A percentile compares a stretch with the other conserved stretches of the same genome.
phyloP scores from a whole-genome alignment of 345 rosid genomes.

The Murraya koenigii region DNA sequence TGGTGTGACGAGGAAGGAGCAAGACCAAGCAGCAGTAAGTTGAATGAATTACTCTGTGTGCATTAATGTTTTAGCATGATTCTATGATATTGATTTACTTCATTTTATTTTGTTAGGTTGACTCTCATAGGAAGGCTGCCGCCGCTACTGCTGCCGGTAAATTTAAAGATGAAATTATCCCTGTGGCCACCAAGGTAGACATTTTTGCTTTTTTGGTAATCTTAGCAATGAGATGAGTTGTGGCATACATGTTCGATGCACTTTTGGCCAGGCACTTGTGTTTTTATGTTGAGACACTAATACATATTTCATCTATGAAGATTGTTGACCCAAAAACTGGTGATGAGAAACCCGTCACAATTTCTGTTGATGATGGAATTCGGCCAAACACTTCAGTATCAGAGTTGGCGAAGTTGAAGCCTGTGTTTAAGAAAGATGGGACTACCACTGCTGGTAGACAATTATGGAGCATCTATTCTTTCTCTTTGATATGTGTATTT shows the following conservation, averaged over 20 bases:
- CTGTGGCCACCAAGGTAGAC: constrained; percentile 83
- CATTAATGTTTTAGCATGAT: background rate
- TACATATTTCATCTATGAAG: constrained; percentile 36
- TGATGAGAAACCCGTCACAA: constrained; percentile 59
- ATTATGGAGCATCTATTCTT: constrained; percentile 6
- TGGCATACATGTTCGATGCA: background rate
- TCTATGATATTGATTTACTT: background rate
- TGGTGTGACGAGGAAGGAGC: constrained; percentile 87
- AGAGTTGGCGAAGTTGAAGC: constrained; percentile 62
- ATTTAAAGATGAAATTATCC: constrained; percentile 86
- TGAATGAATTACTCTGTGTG: constrained; percentile 12
- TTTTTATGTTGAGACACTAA: constrained; percentile 4
- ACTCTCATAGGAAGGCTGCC: constrained; percentile 92
- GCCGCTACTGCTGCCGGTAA: constrained; percentile 84
- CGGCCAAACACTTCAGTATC: constrained; percentile 68
- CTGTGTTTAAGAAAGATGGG: constrained; percentile 90
- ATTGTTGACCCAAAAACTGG: constrained; percentile 89
- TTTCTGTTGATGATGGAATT: constrained; percentile 91
- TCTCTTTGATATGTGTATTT: background rate
- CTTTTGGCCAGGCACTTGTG: background rate
- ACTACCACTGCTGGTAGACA: constrained; percentile 83
- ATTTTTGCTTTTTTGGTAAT: background rate
- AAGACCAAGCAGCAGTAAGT: constrained; percentile 96
- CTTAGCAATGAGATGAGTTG: background rate
- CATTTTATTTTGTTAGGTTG: constrained; percentile 52